Percentiles rank a stretch among this genome's conserved stretches.
Evolutionary conservation across 257 asterid genomes (phyloP).

Genomic region (Haberlea rhodopensis): DNA sequence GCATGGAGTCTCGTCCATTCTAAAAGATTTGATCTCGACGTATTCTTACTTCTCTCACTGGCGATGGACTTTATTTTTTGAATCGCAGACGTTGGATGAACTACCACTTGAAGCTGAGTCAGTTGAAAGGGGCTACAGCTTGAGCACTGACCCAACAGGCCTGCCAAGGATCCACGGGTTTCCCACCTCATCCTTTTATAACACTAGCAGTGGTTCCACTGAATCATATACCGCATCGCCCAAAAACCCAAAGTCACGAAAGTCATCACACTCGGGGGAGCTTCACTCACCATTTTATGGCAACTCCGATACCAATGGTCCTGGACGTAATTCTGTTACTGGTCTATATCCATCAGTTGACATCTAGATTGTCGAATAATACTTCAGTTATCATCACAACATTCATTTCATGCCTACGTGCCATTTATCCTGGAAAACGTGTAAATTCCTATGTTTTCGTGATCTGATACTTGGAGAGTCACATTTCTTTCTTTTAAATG

Average conservation of each 20-base stretch:
- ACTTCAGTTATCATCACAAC: slow-evolving; percentile 6
- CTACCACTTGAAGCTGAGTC: slow-evolving; percentile 90
- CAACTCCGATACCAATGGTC: slow-evolving; percentile 55
- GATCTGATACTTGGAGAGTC: slow-evolving; percentile 24
- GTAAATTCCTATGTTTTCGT: slow-evolving; percentile 12
- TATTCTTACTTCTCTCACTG: neutral
- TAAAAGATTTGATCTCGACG: no score
- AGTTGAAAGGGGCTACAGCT: slow-evolving; percentile 84
- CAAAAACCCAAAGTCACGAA: slow-evolving; percentile 50
- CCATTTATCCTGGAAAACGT: slow-evolving; percentile 3
- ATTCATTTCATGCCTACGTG: slow-evolving; percentile 22
- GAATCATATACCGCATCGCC: slow-evolving; percentile 65
- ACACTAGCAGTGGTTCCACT: slow-evolving; percentile 46
- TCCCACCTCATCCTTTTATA: slow-evolving; percentile 69
- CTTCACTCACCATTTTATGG: slow-evolving; percentile 52
- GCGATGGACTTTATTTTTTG: neutral
- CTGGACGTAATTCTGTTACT: slow-evolving; percentile 42
- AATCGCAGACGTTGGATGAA: slow-evolving; percentile 73
- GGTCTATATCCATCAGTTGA: slow-evolving; percentile 55
- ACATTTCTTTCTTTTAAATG: slow-evolving; percentile 32
- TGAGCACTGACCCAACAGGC: slow-evolving; percentile 71
- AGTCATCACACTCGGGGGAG: slow-evolving; percentile 88
- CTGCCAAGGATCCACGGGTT: slow-evolving; percentile 91
- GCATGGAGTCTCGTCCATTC: neutral
- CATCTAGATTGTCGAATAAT: slow-evolving; percentile 30